Base-by-base conservation (phyloP, 768 basidiomycete genomes). In the Trametes villosa region DNA sequence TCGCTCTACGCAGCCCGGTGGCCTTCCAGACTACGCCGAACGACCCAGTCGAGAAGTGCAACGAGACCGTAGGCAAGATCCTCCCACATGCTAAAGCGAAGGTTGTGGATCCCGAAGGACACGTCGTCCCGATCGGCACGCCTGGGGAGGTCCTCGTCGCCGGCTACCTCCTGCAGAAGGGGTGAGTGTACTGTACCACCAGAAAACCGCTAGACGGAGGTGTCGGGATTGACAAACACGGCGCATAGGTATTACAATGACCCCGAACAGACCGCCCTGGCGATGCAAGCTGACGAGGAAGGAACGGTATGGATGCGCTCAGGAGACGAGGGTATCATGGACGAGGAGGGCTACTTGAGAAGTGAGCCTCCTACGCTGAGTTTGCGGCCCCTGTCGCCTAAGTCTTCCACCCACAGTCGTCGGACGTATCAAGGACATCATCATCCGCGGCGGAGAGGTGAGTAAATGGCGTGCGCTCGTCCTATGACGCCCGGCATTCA, bases 371-470 rank as follows among this genome's bases (percentile, higher is more conserved):
- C n/a, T n/a, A n/a, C n/a, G n/a, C n/a, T n/a, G n/a, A n/a, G n/a
- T n/a, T n/a, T 26, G 20, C 17, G 4, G 3, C 18, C 1, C 26
- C 13, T 2, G 9, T 9, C 29, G 9, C 8, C 51, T 4, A 9
- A 47, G 48, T 20, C 17, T 57, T 51, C 9, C n/a, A n/a, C n/a
- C 33, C 7, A 6, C 49, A 93, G 91, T 93, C 57, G 90, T 92
- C 48, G 87, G 91, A 46, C 79, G 91, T 58, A 87, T 86, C 55
- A 93, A 93, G 85, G 92, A 94, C 70, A 84, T 93, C 53, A 92
- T 94, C 65, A 93, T 94, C 63, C 87, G 92, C 20, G 92, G 91
- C 18, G 92, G 92, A 63, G 92, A 94, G 80, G 89, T 88, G 61
- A n/a, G n/a, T n/a, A n/a, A n/a, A n/a, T n/a, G n/a, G n/a, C n/a